Percentiles rank a stretch among this genome's conserved stretches.
These are phyloP conservation scores for Cryptosporidium viatorum DNA, from an alignment of 169 alveolate genomes.

Conservation along the genomic window DNA sequence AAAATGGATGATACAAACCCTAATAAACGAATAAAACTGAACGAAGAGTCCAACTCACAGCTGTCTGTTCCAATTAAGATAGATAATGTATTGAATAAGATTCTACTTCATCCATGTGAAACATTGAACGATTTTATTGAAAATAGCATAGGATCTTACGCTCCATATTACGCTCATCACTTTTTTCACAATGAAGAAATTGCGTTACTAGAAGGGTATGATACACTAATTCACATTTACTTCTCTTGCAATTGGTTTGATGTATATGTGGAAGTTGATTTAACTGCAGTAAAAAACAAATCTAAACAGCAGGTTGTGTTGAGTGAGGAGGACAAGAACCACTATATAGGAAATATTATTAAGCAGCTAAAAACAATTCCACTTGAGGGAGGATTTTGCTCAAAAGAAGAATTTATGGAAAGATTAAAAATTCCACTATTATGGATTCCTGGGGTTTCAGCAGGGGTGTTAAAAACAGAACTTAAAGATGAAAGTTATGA, in stretches of 20 bases:
- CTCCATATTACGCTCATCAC: conserved; percentile 51
- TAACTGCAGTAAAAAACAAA: neutral
- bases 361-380: conserved; percentile 21
- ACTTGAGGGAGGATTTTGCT: conserved; percentile 42
- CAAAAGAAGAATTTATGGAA: conserved; percentile 37
- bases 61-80: conserved; percentile 1
- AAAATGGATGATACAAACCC: conserved; percentile 4
- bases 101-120: conserved; percentile 32
- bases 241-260: conserved; percentile 69
- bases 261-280: conserved; percentile 47
- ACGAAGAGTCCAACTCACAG: conserved; percentile 10
- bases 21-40: conserved; percentile 10
- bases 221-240: conserved; percentile 45
- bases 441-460: conserved; percentile 20
- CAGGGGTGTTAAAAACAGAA: neutral
- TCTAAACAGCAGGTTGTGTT: neutral
- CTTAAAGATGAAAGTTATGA: neutral
- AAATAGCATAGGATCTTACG: neutral
- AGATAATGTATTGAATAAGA: conserved; percentile 19
- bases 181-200: conserved; percentile 46
- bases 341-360: conserved; percentile 11
- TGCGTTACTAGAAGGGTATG: conserved; percentile 33
- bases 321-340: neutral
- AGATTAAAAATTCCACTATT: conserved; percentile 24
- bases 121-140: conserved; percentile 4